Base-by-base conservation (phyloP, 2,329 filamentous ascomycete genomes). In the Endocalyx cinctus region DNA sequence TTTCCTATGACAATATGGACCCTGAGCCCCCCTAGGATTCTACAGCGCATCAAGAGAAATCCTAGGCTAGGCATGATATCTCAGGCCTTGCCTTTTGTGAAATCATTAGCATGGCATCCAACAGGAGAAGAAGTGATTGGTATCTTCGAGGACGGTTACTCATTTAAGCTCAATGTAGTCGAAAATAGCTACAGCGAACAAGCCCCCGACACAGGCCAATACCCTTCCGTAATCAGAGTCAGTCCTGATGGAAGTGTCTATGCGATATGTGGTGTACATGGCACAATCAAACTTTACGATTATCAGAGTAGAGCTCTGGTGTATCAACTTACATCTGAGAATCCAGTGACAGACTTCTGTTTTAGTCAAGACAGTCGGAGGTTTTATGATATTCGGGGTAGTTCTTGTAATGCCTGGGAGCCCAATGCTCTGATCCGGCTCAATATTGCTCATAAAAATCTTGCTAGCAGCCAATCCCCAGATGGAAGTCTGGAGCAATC, bases 101-200 rank as follows among this genome's bases (percentile, higher is more conserved):
- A 33, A 19, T 27, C 16, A 2, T 33, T 40, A 11, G 27, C 30
- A 1, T 54, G 48, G 47, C 42, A 51, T 26, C 47, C 44, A 3
- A 33, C 43, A 17, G 42, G 26, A 11, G 42, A 34, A 4, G 38
- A 51, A 10, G 23, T 54, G 0, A 19, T 54, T 11, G 48, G 51
- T 5, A 41, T 54, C 7, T 52, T 27, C 13, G 23, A 19, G 27
- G 42, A 43, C 17, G 45, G 46, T 8, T 36, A 34, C 14, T 38
- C 54, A 5, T 54, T 55, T 39, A 54, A 52, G 34, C 49, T 46
- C 41, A 32, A 35, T 28, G 35, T 41, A 5, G 27, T 37, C 14
- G 43, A 46, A 10, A 36, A 41, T 19, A 43, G 8, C 8, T 23
- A 23, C 20, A 8, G n/a, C 14, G 5, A 15, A 6, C 5, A 16